Base-by-base conservation (phyloP, 2,329 filamentous ascomycete species). In the Talaromyces rugulosus region DNA sequence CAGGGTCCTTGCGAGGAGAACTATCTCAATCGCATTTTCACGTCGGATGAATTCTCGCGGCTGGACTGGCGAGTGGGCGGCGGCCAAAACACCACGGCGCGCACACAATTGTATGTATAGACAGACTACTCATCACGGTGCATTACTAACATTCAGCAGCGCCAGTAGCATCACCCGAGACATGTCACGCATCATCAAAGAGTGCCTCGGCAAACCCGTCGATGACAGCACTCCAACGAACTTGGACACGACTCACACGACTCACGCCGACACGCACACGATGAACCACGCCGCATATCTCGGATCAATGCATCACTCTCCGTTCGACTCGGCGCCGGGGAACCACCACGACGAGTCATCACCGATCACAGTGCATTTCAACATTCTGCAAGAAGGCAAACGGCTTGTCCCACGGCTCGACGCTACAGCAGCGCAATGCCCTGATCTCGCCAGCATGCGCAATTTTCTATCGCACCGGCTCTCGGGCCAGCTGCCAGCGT, bases 161-260 rank as follows among this genome's bases (percentile, higher is more conserved):
- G 76, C 75, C 23, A 75, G 71, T 55, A 74, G 75, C 36, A 77
- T 78, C 47, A 76, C 74, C 31, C 75, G 74, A 31, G 76, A 78
- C 42, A 68, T 77, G 31, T 74, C 75, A 14, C 75, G 75, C 18
- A 73, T 78, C n/a, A 77, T 78, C 56, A 74, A 74, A 40, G 74
- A 77, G 44, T 74, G 64, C 40, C 66, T 78, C 14, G 59, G 61
- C 18, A 70, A 71, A n/a, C 57, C 23, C 30, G 23, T 50, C n/a
- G 50, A 63, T 23, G 27, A 58, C 67, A 69, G 16, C 63, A 65
- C 18, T 51, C 23, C 62, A 12, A 27, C 59, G 57, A 18, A 31
- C 59, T 33, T 59, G 59, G 18, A 30, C 40, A 16, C 62, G 8
- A 27, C 44, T 27, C 44, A 47, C 57, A 27, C 56, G 27, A 16